A percentile compares a stretch with the other conserved stretches of the same genome.
Conservation (phyloP, 768 basidiomycete species). For the Phylloporus rhodoxanthus region DNA sequence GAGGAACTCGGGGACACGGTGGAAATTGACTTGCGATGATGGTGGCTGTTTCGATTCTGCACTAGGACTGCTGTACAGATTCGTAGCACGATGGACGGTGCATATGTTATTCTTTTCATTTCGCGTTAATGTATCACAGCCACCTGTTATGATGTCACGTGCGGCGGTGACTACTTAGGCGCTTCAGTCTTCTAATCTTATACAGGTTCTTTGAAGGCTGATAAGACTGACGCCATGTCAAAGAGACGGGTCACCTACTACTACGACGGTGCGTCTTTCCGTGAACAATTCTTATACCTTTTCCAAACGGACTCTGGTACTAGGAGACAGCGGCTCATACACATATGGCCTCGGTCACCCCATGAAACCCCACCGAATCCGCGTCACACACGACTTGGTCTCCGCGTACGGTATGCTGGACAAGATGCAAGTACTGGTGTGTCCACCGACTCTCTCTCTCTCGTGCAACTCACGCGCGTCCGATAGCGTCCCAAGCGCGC, state of each 20-base stretch:
- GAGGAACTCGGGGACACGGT: constrained; percentile 78
- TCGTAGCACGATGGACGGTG: neutral
- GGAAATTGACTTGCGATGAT: constrained; percentile 54
- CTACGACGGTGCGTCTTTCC: constrained; percentile 56
- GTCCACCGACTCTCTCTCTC: neutral
- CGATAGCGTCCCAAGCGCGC: constrained; percentile 64
- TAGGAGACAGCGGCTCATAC: constrained; percentile 68
- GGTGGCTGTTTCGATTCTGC: neutral
- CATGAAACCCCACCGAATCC: constrained; percentile 96
- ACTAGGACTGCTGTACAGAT: neutral
- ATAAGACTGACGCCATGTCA: constrained; percentile 42
- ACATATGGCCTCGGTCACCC: constrained; percentile 86
- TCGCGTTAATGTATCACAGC: neutral
- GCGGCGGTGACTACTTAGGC: too few species aligned
- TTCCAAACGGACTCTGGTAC: neutral
- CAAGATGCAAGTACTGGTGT: constrained; percentile 86
- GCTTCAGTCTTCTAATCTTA: too few species aligned
- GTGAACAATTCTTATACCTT: neutral
- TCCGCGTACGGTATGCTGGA: constrained; percentile 89
- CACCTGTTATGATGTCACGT: constrained; percentile 15
- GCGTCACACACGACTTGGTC: constrained; percentile 88
- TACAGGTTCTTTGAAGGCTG: neutral
- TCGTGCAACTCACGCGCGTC: neutral
- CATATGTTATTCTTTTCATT: constrained; percentile 7
- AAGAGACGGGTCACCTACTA: constrained; percentile 74